Evolutionary conservation across 2,329 filamentous ascomycete species (phyloP).

Genomic region (Endoconidiophora laricicola): DNA sequence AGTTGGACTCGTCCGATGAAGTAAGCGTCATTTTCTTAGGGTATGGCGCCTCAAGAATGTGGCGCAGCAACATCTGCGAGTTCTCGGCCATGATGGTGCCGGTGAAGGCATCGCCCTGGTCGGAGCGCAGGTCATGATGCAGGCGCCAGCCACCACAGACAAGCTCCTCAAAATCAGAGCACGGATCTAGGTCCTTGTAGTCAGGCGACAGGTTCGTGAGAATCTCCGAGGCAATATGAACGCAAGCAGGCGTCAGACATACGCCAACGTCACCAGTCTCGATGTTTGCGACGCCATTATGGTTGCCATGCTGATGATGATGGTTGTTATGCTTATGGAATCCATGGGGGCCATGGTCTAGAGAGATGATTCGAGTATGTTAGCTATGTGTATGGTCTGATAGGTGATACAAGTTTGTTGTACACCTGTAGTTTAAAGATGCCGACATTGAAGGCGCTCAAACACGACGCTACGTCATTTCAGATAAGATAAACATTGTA

Average conservation of each 20-base stretch:
- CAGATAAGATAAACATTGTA: too few species aligned
- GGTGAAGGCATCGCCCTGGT: constrained; percentile 44
- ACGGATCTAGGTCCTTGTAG: constrained; percentile 48
- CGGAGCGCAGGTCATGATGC: constrained; percentile 46
- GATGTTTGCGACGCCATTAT: too few species aligned
- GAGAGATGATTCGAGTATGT: too few species aligned
- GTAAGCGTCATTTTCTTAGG: constrained; percentile 19
- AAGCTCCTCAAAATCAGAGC: constrained; percentile 50
- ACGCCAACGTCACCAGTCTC: constrained; percentile 5
- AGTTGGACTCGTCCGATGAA: constrained; percentile 42
- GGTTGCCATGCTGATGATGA: too few species aligned
- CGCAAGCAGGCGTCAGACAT: constrained; percentile 18
- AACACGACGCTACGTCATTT: too few species aligned
- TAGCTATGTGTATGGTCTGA: too few species aligned
- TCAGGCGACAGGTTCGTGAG: constrained; percentile 20
- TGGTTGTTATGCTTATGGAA: too few species aligned
- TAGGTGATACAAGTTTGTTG: too few species aligned
- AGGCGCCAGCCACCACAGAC: constrained; percentile 52
- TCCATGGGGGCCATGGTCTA: too few species aligned
- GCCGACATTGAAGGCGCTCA: too few species aligned
- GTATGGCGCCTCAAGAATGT: constrained; percentile 44
- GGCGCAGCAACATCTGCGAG: constrained; percentile 39
- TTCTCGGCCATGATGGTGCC: constrained; percentile 44
- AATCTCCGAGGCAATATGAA: constrained; percentile 20
- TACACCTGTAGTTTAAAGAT: too few species aligned